Evolutionary conservation across 192 early-diverging fungal species (phyloP).

Genomic region (Linnemannia schmuckeri): DNA sequence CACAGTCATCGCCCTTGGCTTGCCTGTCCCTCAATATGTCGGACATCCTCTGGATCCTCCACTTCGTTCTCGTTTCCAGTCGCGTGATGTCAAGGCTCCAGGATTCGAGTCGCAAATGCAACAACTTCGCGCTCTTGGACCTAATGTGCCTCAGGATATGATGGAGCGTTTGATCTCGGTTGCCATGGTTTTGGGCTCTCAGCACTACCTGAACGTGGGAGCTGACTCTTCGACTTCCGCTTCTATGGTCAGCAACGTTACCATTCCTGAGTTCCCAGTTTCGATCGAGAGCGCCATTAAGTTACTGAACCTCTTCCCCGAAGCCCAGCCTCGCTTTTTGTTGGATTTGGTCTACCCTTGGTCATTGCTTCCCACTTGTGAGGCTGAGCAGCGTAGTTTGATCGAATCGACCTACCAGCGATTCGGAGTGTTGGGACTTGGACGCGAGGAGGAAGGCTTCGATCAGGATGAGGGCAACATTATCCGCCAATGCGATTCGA

Average conservation of each 20-base stretch:
- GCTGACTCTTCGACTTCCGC: conserved; percentile 41
- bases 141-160: conserved; percentile 58
- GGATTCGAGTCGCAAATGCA: conserved; percentile 65
- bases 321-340: conserved; percentile 64
- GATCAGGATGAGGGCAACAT: conserved; percentile 36
- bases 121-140: conserved; percentile 60
- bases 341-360: conserved; percentile 74
- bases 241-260: conserved; percentile 54
- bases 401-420: conserved; percentile 73
- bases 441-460: conserved; percentile 57
- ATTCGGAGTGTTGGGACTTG: conserved; percentile 64
- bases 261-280: conserved; percentile 74
- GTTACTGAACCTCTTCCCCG: conserved; percentile 58
- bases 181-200: conserved; percentile 65
- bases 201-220: conserved; percentile 51
- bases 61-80: conserved; percentile 84
- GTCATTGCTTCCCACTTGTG: conserved; percentile 68
- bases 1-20: conserved; percentile 80
- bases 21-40: conserved; percentile 78
- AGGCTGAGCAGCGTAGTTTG: conserved; percentile 67
- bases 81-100: conserved; percentile 71
- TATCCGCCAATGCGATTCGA: conserved; percentile 60
- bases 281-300: conserved; percentile 62
- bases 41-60: conserved; percentile 85
- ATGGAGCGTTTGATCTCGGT: conserved; percentile 69